Evolutionary conservation across 257 asterid species (phyloP).

Genomic region (Solanum etuberosum): DNA sequence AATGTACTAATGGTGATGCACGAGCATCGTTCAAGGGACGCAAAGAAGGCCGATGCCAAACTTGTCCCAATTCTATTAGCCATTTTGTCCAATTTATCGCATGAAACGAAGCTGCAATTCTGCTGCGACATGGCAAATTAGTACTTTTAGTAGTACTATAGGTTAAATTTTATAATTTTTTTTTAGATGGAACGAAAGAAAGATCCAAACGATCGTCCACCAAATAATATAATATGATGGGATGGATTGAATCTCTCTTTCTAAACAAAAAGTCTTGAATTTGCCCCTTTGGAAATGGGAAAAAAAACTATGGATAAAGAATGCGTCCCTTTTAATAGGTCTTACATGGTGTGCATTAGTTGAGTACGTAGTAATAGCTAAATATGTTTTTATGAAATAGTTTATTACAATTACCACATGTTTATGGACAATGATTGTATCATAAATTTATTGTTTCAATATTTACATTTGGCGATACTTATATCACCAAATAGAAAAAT

Average conservation of each 20-base stretch:
- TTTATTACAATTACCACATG: neutral
- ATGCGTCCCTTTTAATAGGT: neutral
- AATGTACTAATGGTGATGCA: conserved; percentile 29
- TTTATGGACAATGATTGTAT: neutral
- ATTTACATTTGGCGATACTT: neutral
- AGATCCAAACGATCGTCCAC: neutral
- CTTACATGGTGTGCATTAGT: neutral
- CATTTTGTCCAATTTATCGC: conserved; percentile 22
- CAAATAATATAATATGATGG: neutral
- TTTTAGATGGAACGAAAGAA: neutral
- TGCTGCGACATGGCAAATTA: neutral
- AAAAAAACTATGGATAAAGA: neutral
- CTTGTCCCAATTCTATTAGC: conserved; percentile 25
- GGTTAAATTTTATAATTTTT: neutral
- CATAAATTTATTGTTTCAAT: neutral
- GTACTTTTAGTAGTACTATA: neutral
- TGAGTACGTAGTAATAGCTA: neutral
- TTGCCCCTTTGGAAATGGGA: neutral
- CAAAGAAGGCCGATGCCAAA: conserved; percentile 32
- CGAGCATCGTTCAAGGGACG: conserved; percentile 33
- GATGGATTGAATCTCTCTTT: neutral
- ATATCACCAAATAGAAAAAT: neutral
- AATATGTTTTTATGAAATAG: neutral
- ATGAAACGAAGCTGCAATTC: neutral
- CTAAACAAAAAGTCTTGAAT: neutral